phyloP scores from a whole-genome alignment of 148 eudicot genomes.

The Arbutus unedo region DNA sequence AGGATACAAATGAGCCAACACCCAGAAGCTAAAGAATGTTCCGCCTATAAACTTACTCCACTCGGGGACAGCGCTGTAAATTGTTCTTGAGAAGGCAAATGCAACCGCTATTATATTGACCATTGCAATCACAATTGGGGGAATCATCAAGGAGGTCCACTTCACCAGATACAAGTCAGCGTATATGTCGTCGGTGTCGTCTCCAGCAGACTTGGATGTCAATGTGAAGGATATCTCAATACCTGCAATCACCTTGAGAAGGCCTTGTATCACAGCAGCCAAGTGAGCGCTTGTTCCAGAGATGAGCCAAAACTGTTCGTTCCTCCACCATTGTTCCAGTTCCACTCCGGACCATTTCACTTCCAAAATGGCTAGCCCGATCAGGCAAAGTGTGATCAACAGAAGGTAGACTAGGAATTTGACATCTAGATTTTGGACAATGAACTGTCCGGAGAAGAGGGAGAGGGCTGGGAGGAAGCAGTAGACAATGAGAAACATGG shows the following conservation, averaged over 20 bases:
- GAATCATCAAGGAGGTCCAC: conserved; percentile 87
- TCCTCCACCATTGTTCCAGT: conserved; percentile 91
- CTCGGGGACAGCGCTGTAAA: conserved; percentile 41
- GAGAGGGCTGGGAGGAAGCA: conserved; percentile 95
- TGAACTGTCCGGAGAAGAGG: conserved; percentile 80
- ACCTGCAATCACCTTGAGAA: conserved; percentile 73
- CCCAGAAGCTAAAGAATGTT: conserved; percentile 27
- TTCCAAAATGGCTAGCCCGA: conserved; percentile 67
- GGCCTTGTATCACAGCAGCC: conserved; percentile 86
- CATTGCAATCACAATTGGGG: conserved; percentile 87
- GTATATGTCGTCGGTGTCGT: conserved; percentile 61
- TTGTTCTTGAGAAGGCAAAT: conserved; percentile 51
- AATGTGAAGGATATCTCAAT: conserved; percentile 85
- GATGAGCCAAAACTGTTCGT: conserved; percentile 92
- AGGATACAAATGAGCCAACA: conserved; percentile 29
- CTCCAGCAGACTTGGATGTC: conserved; percentile 68
- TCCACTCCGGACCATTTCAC: conserved; percentile 86
- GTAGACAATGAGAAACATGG: conserved; percentile 66
- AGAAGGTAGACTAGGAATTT: conserved; percentile 58
- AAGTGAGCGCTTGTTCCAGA: conserved; percentile 86
- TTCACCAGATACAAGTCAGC: conserved; percentile 80
- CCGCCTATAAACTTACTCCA: conserved; percentile 69
- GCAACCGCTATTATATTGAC: conserved; percentile 60
- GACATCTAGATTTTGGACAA: conserved; percentile 56
- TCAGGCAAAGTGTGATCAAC: conserved; percentile 57